phyloP scores from a whole-genome alignment of 768 basidiomycete species.

The Boletus speciosus region DNA sequence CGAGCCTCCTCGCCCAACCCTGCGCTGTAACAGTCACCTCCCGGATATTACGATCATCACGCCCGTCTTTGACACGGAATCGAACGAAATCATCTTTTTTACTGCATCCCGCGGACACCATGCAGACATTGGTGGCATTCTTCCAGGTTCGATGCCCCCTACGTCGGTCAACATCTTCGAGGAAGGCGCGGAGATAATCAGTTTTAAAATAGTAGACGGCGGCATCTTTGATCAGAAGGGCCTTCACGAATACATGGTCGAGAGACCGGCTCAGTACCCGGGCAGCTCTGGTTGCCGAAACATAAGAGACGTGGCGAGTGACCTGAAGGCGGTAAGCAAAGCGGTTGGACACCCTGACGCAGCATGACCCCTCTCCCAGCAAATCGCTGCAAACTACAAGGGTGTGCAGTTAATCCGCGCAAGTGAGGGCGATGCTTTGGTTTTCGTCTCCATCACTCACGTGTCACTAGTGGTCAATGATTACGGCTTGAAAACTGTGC shows the following conservation, averaged over 20 bases:
- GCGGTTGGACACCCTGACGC: background rate
- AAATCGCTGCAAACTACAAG: constrained; percentile 93
- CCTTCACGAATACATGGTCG: constrained; percentile 75
- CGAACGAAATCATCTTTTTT: constrained; percentile 80
- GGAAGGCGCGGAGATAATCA: constrained; percentile 88
- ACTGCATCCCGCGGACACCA: constrained; percentile 94
- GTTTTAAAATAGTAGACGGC: constrained; percentile 85
- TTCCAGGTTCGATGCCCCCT: constrained; percentile 95
- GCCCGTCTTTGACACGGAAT: constrained; percentile 72
- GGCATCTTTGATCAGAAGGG: constrained; percentile 79
- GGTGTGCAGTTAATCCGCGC: constrained; percentile 82
- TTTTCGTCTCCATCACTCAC: constrained; percentile 9
- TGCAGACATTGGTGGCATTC: constrained; percentile 89
- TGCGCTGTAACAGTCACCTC: constrained; percentile 46
- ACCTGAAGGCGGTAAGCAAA: constrained; percentile 75
- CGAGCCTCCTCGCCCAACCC: background rate
- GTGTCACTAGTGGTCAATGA: constrained; percentile 68
- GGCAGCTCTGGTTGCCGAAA: constrained; percentile 87
- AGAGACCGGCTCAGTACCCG: constrained; percentile 75
- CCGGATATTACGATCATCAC: constrained; percentile 94
- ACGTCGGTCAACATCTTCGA: constrained; percentile 88
- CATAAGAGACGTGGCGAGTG: constrained; percentile 86
- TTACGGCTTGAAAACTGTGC: constrained; percentile 81
- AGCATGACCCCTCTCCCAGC: constrained; percentile 39
- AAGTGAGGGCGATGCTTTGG: constrained; percentile 41